phyloP scores from a whole-genome alignment of 1,139 yeast species.

The Wickerhamiella pararugosa region DNA sequence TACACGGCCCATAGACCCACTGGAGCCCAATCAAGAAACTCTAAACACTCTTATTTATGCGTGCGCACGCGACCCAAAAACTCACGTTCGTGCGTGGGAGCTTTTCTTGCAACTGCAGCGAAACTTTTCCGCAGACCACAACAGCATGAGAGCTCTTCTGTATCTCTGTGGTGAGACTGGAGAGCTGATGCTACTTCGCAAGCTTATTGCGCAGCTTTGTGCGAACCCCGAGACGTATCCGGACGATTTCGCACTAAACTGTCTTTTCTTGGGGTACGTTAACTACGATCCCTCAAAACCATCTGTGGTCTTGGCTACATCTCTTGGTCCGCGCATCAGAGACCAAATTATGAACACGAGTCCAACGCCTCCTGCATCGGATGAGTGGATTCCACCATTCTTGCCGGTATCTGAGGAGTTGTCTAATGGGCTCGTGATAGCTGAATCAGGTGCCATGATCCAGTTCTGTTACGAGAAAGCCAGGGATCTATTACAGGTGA shows the following conservation, averaged over 20 bases:
- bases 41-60: slow-evolving; percentile 57
- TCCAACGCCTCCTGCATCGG: slow-evolving; percentile 2
- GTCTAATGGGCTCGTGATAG: slow-evolving; percentile 34
- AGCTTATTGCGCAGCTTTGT: slow-evolving; percentile 45
- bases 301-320: slow-evolving; percentile 21
- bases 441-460: slow-evolving; percentile 73
- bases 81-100: slow-evolving; percentile 56
- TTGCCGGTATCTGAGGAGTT: slow-evolving; percentile 37
- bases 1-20: slow-evolving; percentile 22
- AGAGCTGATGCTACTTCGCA: slow-evolving; percentile 60
- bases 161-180: slow-evolving; percentile 65
- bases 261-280: slow-evolving; percentile 23
- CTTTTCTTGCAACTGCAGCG: slow-evolving; percentile 54
- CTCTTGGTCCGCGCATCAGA: slow-evolving; percentile 20
- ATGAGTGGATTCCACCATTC: slow-evolving; percentile 38
- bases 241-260: slow-evolving; percentile 20
- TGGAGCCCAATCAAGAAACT: slow-evolving; percentile 34
- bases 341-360: slow-evolving; percentile 9
- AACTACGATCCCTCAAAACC: slow-evolving; percentile 24
- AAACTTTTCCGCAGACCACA: slow-evolving; percentile 29
- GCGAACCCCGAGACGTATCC: slow-evolving; percentile 25
- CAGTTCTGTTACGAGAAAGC: slow-evolving; percentile 33
- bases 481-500: slow-evolving; percentile 28
- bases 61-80: slow-evolving; percentile 40
- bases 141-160: slow-evolving; percentile 53